phyloP scores from a whole-genome alignment of 2,329 filamentous ascomycete genomes.

The Ceratocystis alfenasii region DNA sequence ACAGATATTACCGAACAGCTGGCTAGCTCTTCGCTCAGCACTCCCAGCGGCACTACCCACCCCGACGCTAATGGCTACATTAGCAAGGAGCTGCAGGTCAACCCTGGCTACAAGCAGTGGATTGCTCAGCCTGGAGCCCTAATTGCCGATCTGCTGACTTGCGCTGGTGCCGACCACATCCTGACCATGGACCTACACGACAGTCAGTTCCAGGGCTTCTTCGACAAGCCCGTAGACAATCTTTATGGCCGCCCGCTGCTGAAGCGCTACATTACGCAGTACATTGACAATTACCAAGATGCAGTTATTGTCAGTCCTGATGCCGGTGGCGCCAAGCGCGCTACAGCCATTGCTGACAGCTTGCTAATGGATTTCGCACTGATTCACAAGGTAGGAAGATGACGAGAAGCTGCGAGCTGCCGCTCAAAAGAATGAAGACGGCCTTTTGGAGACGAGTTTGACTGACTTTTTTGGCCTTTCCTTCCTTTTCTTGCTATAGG shows the following conservation, averaged over 20 bases:
- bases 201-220: constrained; percentile 96
- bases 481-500: constrained; percentile 41
- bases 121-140: constrained; percentile 93
- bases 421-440: constrained; percentile 22
- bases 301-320: constrained; percentile 93
- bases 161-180: constrained; percentile 89
- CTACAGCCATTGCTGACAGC: constrained; percentile 86
- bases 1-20: constrained; percentile 61
- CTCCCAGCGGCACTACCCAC: constrained; percentile 37
- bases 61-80: constrained; percentile 26
- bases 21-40: constrained; percentile 51
- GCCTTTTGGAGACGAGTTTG: constrained; percentile 13
- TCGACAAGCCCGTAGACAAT: constrained; percentile 97
- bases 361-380: constrained; percentile 91
- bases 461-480: constrained; percentile 24
- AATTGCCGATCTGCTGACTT: constrained; percentile 86
- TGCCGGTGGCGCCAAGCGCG: constrained; percentile 90
- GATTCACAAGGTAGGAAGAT: constrained; percentile 73
- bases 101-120: constrained; percentile 96
- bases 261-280: constrained; percentile 60
- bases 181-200: constrained; percentile 98
- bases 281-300: constrained; percentile 72
- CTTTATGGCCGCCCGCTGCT: constrained; percentile 72
- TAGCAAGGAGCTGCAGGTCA: constrained; percentile 52
- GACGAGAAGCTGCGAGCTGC: no score